Percentiles rank a stretch among this genome's conserved stretches.
Conservation (phyloP, 495 filamentous ascomycete species). For the Mycothermus thermophilus region DNA sequence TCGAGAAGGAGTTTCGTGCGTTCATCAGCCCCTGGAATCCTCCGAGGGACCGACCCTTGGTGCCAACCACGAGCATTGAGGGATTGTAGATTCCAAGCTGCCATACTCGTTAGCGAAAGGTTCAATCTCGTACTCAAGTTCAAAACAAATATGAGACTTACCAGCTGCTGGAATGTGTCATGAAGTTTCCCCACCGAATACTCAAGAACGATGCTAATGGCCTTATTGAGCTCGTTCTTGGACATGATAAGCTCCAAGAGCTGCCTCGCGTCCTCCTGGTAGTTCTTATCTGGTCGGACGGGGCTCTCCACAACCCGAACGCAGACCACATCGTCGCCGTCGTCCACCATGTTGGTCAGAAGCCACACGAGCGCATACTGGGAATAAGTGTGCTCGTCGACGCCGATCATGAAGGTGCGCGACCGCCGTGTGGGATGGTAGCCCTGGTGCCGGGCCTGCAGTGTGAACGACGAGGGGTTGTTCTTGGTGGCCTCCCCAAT, state of each 20-base stretch:
- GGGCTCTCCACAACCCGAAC: conserved; percentile 82
- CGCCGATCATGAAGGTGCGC: conserved; percentile 84
- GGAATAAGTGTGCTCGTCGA: conserved; percentile 90
- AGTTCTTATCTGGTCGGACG: conserved; percentile 59
- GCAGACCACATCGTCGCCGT: conserved; percentile 94
- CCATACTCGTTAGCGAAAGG: no score
- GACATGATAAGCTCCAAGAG: conserved; percentile 65
- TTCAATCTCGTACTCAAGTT: no score
- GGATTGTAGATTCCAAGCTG: conserved; percentile 93
- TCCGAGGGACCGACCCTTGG: conserved; percentile 70
- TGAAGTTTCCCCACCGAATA: conserved; percentile 86
- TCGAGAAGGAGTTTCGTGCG: conserved; percentile 71
- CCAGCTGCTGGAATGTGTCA: conserved; percentile 84
- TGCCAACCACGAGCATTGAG: conserved; percentile 89
- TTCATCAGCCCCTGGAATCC: conserved; percentile 84
- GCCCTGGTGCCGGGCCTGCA: conserved; percentile 79
- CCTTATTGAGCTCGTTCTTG: conserved; percentile 73
- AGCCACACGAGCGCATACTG: conserved; percentile 92
- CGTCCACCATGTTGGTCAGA: conserved; percentile 86
- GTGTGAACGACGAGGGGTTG: conserved; percentile 69
- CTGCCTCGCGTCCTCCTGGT: conserved; percentile 65
- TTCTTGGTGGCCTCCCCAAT: conserved; percentile 48
- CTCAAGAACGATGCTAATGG: conserved; percentile 79
- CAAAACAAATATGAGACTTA: conserved; percentile 30
- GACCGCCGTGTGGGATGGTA: conserved; percentile 75